Conservation (phyloP, 306 rosid genomes). For the Vigna unguiculata region DNA sequence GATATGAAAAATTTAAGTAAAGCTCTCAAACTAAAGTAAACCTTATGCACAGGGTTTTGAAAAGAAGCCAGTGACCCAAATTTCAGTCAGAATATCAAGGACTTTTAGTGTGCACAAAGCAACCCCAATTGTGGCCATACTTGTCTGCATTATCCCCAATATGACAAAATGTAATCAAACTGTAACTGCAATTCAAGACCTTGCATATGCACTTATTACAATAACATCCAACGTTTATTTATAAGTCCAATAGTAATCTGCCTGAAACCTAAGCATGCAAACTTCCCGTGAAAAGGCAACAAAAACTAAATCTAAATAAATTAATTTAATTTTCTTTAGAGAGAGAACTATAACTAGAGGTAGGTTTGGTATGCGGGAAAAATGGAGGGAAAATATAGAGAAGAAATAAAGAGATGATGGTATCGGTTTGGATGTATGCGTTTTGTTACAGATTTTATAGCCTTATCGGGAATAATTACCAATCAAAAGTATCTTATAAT, state of each 20-base stretch:
- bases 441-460: no score
- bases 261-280: constrained; percentile 33
- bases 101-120: neutral
- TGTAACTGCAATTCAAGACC: neutral
- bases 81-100: neutral
- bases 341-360: neutral
- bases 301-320: neutral
- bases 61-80: neutral
- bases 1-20: neutral
- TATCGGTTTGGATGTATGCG: neutral
- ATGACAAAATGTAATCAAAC: neutral
- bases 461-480: no score
- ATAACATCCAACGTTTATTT: constrained; percentile 24
- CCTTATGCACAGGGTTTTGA: neutral
- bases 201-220: neutral
- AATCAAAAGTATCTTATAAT: no score
- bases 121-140: neutral
- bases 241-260: constrained; percentile 24
- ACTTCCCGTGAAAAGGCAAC: neutral
- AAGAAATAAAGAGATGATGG: neutral
- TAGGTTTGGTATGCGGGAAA: neutral
- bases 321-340: neutral
- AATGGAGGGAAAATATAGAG: neutral
- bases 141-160: neutral
- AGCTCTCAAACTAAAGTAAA: constrained; percentile 15